Percentiles rank a stretch among this genome's conserved stretches.
Conservation (phyloP, 2,329 filamentous ascomycete species). For the Penicillium thymicola region DNA sequence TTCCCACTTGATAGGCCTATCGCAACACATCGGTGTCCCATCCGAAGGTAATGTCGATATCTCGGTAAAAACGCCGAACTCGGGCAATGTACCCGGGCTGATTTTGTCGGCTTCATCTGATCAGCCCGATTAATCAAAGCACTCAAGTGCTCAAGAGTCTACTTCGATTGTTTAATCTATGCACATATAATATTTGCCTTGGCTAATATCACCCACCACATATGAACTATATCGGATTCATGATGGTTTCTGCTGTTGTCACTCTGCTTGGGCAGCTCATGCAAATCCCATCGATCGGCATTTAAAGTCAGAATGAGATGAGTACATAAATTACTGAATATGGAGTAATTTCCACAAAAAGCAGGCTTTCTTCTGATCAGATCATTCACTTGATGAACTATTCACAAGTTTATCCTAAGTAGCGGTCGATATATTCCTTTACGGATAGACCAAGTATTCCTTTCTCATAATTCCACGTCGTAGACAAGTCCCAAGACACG, state of each 20-base stretch:
- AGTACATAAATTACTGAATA: too few species aligned
- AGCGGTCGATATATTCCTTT: too few species aligned
- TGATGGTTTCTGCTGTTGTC: not conserved
- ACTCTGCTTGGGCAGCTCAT: not conserved
- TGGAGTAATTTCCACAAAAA: too few species aligned
- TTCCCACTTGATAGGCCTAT: not conserved
- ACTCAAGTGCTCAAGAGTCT: not conserved
- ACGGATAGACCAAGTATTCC: too few species aligned
- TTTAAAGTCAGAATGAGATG: too few species aligned
- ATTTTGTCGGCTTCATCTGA: not conserved
- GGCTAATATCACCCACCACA: not conserved
- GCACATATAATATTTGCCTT: not conserved
- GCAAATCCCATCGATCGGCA: not conserved
- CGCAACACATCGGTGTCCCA: not conserved
- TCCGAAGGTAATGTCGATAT: not conserved
- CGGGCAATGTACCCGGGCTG: not conserved
- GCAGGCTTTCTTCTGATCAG: too few species aligned
- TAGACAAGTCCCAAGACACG: too few species aligned
- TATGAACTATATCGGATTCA: not conserved
- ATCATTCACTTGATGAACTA: too few species aligned
- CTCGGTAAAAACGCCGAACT: not conserved
- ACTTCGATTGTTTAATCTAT: not conserved
- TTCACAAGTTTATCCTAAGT: too few species aligned
- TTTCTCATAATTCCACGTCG: too few species aligned
- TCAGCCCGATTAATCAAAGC: not conserved